These are phyloP conservation scores for Rhizophagus prolifer DNA, from an alignment of 192 early-diverging fungal species.

Conservation along the genomic window DNA sequence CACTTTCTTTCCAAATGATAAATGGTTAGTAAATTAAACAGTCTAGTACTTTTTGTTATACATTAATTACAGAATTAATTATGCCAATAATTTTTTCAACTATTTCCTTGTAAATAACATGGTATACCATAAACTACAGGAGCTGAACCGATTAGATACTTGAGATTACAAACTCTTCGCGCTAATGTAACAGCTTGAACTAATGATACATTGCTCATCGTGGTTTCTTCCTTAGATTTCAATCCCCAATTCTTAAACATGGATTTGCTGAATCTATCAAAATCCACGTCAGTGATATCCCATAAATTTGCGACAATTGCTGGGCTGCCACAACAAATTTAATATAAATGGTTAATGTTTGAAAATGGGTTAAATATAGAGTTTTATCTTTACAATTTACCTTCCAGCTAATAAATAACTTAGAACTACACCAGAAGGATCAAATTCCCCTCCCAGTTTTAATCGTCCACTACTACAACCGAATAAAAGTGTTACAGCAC, in stretches of 20 bases:
- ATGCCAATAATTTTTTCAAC: too few relatives aligned
- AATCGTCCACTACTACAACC: constrained; percentile 94
- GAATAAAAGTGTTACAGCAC: constrained; percentile 81
- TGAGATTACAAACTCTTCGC: constrained; percentile 70
- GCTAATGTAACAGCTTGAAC: constrained; percentile 72
- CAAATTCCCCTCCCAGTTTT: constrained; percentile 77
- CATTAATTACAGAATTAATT: too few relatives aligned
- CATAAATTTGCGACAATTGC: constrained; percentile 92
- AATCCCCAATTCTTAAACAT: constrained; percentile 78
- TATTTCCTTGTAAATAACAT: constrained; percentile 30
- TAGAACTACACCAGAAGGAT: constrained; percentile 79
- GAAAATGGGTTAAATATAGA: neutral
- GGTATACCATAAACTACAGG: constrained; percentile 95
- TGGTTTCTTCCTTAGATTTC: constrained; percentile 25
- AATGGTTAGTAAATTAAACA: too few relatives aligned
- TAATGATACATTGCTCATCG: constrained; percentile 49
- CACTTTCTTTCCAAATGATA: too few relatives aligned
- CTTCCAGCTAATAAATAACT: constrained; percentile 87
- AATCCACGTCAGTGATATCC: constrained; percentile 97
- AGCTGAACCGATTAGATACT: constrained; percentile 88
- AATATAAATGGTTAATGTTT: constrained; percentile 10
- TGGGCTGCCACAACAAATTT: constrained; percentile 47
- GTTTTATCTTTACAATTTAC: constrained; percentile 37
- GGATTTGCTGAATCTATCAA: constrained; percentile 81
- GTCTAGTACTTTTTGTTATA: too few relatives aligned